Conservation (phyloP, 345 rosid species). For the Syzygium oleosum region DNA sequence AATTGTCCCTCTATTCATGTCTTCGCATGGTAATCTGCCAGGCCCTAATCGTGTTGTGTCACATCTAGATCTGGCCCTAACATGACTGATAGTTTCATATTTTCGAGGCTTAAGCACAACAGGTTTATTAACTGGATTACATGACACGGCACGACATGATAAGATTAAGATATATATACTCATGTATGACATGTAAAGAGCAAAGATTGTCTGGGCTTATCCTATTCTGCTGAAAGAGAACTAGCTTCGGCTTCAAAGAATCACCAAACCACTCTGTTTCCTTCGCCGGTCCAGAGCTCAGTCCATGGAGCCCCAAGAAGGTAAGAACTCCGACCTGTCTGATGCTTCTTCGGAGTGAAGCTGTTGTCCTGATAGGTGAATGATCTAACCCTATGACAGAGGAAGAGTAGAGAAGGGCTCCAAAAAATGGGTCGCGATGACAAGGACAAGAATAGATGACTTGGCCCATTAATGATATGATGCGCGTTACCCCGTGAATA, state of each 20-base stretch:
- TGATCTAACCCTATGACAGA: too few relatives aligned
- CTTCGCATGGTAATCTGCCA: not conserved
- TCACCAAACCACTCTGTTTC: too few relatives aligned
- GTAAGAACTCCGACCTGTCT: not conserved
- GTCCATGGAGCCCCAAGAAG: not conserved
- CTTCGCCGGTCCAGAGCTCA: not conserved
- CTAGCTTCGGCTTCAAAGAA: too few relatives aligned
- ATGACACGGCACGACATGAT: not conserved
- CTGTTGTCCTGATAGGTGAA: too few relatives aligned
- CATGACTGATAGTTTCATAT: not conserved
- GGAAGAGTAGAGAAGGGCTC: too few relatives aligned
- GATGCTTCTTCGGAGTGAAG: not conserved
- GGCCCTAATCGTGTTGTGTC: not conserved
- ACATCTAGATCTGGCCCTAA: not conserved
- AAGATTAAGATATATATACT: not conserved
- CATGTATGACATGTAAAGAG: too few relatives aligned
- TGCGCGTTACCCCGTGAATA: accelerated
- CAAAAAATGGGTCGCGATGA: not conserved
- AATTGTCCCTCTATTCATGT: not conserved
- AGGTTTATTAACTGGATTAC: not conserved
- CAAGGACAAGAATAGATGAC: not conserved
- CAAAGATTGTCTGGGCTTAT: too few relatives aligned
- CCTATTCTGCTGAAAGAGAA: too few relatives aligned
- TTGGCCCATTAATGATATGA: not conserved
- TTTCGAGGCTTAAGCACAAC: not conserved